phyloP scores from a whole-genome alignment of 192 early-diverging fungal species.

The Oehlia diaphana region DNA sequence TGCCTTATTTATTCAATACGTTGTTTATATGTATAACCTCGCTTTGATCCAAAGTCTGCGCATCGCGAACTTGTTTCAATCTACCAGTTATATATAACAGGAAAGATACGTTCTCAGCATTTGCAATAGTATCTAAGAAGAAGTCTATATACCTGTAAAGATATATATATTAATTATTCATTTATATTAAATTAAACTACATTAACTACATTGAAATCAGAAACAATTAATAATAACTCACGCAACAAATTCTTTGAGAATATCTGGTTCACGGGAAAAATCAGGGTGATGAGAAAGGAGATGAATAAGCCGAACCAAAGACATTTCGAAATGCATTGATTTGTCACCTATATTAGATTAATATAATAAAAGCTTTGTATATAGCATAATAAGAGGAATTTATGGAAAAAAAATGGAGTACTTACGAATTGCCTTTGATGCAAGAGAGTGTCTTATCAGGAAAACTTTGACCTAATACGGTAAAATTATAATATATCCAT shows the following conservation, averaged over 20 bases:
- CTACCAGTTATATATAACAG: slow-evolving; percentile 73
- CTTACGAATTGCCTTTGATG: slow-evolving; percentile 10
- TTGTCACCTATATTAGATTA: slow-evolving; percentile 28
- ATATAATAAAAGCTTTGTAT: neutral
- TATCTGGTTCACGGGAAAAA: slow-evolving; percentile 51
- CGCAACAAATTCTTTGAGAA: slow-evolving; percentile 55
- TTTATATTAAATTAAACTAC: neutral
- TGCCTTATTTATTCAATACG: neutral
- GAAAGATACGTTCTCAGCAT: slow-evolving; percentile 79
- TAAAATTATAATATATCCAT: neutral
- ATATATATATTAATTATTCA: slow-evolving; percentile 15
- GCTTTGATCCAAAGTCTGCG: slow-evolving; percentile 41
- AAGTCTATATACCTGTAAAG: slow-evolving; percentile 76
- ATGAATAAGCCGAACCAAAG: slow-evolving; percentile 65
- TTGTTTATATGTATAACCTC: slow-evolving; percentile 41
- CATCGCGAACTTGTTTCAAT: slow-evolving; percentile 76
- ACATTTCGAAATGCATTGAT: slow-evolving; percentile 57
- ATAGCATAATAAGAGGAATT: neutral
- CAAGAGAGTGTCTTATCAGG: neutral
- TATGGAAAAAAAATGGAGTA: neutral
- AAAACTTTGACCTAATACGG: neutral
- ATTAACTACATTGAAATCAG: neutral
- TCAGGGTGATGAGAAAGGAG: slow-evolving; percentile 86
- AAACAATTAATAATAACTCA: neutral
- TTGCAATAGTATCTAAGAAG: slow-evolving; percentile 76